phyloP scores from a whole-genome alignment of 2,329 filamentous ascomycete genomes.

The Aspergillus arachidicola region DNA sequence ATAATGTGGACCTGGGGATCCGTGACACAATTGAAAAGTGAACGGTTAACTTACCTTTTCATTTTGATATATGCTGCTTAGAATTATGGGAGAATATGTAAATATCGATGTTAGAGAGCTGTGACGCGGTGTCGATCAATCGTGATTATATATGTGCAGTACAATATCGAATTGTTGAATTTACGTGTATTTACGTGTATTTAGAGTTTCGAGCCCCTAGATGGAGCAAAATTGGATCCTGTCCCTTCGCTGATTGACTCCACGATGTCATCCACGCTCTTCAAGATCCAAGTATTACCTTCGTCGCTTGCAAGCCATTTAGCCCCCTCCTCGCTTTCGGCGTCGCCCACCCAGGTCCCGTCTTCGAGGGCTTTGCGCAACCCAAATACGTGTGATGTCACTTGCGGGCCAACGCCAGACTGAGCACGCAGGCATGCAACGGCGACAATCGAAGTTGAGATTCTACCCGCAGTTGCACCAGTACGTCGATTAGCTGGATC shows the following conservation, averaged over 20 bases:
- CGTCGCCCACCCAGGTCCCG: slow-evolving; percentile 57
- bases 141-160: not conserved
- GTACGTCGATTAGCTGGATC: slow-evolving; percentile 60
- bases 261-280: slow-evolving; percentile 64
- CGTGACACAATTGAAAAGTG: not conserved
- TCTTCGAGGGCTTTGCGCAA: slow-evolving; percentile 75
- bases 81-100: not conserved
- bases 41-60: not conserved
- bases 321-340: slow-evolving; percentile 56
- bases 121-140: not conserved
- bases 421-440: slow-evolving; percentile 76
- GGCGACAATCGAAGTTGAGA: slow-evolving; percentile 73
- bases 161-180: not conserved
- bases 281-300: slow-evolving; percentile 65
- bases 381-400: slow-evolving; percentile 79
- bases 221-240: slow-evolving; percentile 61
- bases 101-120: not conserved
- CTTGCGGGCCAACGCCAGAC: slow-evolving; percentile 80
- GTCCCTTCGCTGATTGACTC: slow-evolving; percentile 48
- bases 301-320: slow-evolving; percentile 67
- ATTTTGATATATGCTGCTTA: not conserved
- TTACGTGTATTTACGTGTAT: not conserved
- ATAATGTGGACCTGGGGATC: not conserved
- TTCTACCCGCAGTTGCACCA: slow-evolving; percentile 63
- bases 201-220: slow-evolving; percentile 35